Conservation (phyloP, 108 stramenopile species). For the Conticribra guillardii region DNA sequence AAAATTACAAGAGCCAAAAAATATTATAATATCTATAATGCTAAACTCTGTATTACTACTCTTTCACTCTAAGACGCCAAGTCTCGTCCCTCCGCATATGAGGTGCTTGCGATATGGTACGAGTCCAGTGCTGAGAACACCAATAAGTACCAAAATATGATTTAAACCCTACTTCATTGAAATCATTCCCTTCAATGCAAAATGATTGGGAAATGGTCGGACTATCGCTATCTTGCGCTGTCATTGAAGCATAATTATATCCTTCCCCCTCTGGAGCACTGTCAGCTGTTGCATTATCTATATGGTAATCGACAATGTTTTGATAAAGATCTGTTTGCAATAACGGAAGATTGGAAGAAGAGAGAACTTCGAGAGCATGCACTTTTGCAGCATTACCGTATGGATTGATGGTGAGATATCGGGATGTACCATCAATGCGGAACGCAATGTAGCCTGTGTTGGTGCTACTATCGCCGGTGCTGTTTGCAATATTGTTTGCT, state of each 20-base stretch:
- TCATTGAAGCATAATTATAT: not conserved
- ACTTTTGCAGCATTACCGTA: not conserved
- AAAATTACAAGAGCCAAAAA: too few relatives aligned
- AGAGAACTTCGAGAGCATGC: not conserved
- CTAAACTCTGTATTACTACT: too few relatives aligned
- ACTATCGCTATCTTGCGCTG: not conserved
- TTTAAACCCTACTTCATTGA: not conserved
- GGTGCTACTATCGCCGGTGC: not conserved
- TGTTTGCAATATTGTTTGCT: not conserved
- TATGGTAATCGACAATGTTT: not conserved
- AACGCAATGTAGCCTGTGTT: not conserved
- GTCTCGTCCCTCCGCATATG: not conserved
- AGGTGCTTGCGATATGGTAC: not conserved
- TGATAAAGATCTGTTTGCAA: not conserved
- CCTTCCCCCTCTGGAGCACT: not conserved
- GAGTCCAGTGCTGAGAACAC: not conserved
- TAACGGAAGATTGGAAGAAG: not conserved
- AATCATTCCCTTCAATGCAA: not conserved
- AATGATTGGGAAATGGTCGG: not conserved
- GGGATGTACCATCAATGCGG: not conserved
- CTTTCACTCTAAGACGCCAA: not conserved
- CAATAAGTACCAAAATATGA: not conserved
- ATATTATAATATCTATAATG: too few relatives aligned
- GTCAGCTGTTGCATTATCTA: not conserved
- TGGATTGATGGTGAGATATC: not conserved